Evolutionary conservation across 148 eudicot genomes (phyloP), one percentile per base, ranked within the genome.

Genomic region (Vaccinium myrtillus): DNA sequence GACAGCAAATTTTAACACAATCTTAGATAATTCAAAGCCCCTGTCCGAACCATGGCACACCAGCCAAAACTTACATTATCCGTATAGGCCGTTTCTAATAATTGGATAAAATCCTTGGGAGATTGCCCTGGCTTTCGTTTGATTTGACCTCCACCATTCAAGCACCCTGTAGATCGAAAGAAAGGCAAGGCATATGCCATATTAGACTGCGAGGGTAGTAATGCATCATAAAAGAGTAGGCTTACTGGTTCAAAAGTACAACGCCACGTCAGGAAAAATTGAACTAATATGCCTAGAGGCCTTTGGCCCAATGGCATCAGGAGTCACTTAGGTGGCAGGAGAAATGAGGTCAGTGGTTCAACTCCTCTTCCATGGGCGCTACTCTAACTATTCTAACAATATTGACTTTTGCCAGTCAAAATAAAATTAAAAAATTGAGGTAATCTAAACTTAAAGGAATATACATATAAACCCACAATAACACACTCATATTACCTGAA

Each of bases 141-240:
- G 87, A 96, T 89, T 90, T 96, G 99, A 86, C 99, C 99, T 73
- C 98, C 99, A 56, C 99, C 99, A 86, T 96, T 95, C 84, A 97
- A 89, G 91, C 98, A 94, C 84, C 99, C 99, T 94, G 92, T 84
- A 63, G 4, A 69, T 46, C 10, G 59, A 58, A 61, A 70, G 32
- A 84, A 43, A 50, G 56, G 51, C 30, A 21, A 81, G 59, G 65
- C 65, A 46, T 30, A 25, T 25, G 43, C 81, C 81, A 76, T 30
- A 77, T 59, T 79, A 19, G 54, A 78, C 67, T 67, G 54, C 50
- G 11, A 13, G 12, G 46, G 59, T 14, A 82, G 8, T 6, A 32
- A 11, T 23, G 80, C 11, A 50, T 49, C 9, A 61, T 11, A 46
- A n/a, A 77, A 61, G 16, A 69, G 56, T 16, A 46, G 23, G n/a